Evolutionary conservation across 2,329 filamentous ascomycete species (phyloP), one percentile per base, ranked within the genome.

Genomic region (Trichoderma arundinaceum): DNA sequence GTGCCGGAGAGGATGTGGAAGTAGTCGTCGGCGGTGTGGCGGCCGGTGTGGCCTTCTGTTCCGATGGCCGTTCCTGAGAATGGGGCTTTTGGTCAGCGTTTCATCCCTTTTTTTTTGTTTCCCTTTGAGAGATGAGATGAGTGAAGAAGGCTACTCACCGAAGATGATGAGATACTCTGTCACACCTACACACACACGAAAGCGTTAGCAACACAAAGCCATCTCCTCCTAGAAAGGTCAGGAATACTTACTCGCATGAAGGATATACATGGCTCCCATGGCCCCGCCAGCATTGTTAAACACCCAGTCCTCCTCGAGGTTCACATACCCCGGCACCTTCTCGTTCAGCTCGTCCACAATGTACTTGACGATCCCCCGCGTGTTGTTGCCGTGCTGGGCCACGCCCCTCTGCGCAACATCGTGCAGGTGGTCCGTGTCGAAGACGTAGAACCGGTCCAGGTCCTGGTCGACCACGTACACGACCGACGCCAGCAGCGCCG

Each of bases 121-220:
- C 22, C 22, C 22, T 4, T 28, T 28, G 22, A 4, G 22, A 28
- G 22, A 28, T 28, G 22, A 4, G 4, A 46, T 46, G 17, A 10
- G 7, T 10, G 13, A 7, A 6, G 6, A 4, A 9, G 38, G 33
- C 13, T 43, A 49, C 74, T 64, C 70, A 82, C 81, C 92, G 77
- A 95, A 96, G 79, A 96, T 88, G 77, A 96, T 95, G 71, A 96
- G 82, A 80, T 96, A 96, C 78, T 97, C 93, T 19, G 92, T 96
- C 68, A 97, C 83, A 74, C 87, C 86, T 87, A 10, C 33, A 32
- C 22, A 12, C 28, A 19, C 13, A 44, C n/a, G 13, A 19, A 17
- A 22, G n/a, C 10, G 52, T 67, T 43, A 68, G 66, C 63, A 67
- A 33, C 10, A n/a, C 44, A 38, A 38, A 38, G 35, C 35, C 35